Percentiles rank a stretch among this genome's conserved stretches.
These are phyloP conservation scores for Trametes pubescens DNA, from an alignment of 1,284 basidiomycete genomes.

Conservation along the genomic window DNA sequence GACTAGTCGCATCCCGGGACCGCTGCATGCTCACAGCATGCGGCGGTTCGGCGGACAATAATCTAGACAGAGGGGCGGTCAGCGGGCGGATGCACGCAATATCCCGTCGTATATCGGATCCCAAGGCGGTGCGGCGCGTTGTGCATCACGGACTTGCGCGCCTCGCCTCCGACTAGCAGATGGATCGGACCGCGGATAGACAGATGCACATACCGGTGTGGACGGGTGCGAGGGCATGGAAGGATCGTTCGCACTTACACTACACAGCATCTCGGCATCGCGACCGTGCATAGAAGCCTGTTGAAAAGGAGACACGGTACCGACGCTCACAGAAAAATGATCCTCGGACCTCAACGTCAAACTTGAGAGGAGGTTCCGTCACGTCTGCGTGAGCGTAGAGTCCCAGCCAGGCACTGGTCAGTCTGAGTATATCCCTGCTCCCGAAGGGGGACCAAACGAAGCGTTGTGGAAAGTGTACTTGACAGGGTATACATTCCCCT, in stretches of 20 bases:
- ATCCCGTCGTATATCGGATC: neutral
- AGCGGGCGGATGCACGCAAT: neutral
- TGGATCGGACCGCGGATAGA: neutral
- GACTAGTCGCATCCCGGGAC: neutral
- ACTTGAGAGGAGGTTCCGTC: too few relatives aligned
- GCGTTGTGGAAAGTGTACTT: too few relatives aligned
- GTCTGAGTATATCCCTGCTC: too few relatives aligned
- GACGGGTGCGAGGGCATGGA: neutral
- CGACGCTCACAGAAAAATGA: neutral
- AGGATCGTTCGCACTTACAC: neutral
- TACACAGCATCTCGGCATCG: slow-evolving; percentile 1
- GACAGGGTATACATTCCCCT: too few relatives aligned
- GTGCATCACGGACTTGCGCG: neutral
- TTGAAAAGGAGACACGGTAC: neutral
- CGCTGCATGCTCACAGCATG: slow-evolving; percentile 1
- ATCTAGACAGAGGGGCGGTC: neutral
- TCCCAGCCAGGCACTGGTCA: too few relatives aligned
- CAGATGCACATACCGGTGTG: neutral
- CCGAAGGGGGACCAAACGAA: too few relatives aligned
- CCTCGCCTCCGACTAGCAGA: neutral
- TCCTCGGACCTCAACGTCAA: neutral
- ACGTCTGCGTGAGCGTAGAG: neutral
- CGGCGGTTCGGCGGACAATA: slow-evolving; percentile 3
- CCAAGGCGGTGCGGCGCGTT: neutral
- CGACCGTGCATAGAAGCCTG: neutral